Conservation (phyloP, 2,329 filamentous ascomycete genomes). For the Fusarium udum region DNA sequence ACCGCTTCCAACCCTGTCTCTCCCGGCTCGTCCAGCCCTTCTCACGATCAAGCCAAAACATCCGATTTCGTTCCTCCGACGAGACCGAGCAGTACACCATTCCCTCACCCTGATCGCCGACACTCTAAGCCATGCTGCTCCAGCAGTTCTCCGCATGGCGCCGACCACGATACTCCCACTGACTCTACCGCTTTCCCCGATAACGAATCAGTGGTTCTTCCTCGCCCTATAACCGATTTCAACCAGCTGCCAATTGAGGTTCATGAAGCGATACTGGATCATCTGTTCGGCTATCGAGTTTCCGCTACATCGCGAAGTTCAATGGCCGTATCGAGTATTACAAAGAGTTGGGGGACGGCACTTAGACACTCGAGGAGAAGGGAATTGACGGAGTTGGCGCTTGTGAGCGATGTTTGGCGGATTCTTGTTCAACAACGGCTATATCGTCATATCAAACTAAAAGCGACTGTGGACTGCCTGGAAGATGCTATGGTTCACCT, state of each 20-base stretch:
- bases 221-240: slow-evolving; percentile 49
- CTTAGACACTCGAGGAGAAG: slow-evolving; percentile 73
- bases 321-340: slow-evolving; percentile 61
- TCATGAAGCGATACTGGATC: slow-evolving; percentile 76
- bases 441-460: slow-evolving; percentile 79
- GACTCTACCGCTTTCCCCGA: slow-evolving; percentile 28
- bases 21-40: slow-evolving; percentile 62
- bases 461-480: slow-evolving; percentile 72
- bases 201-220: slow-evolving; percentile 27
- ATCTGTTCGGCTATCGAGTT: slow-evolving; percentile 74
- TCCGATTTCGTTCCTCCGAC: slow-evolving; percentile 48
- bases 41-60: slow-evolving; percentile 58
- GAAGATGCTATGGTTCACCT: slow-evolving; percentile 71
- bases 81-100: slow-evolving; percentile 69
- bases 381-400: slow-evolving; percentile 71
- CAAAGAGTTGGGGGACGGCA: slow-evolving; percentile 70
- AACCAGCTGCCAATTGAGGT: slow-evolving; percentile 73
- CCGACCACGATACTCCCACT: slow-evolving; percentile 24
- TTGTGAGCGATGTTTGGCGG: slow-evolving; percentile 72
- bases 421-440: slow-evolving; percentile 75
- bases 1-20: slow-evolving; percentile 64
- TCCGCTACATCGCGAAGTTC: slow-evolving; percentile 68
- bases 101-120: slow-evolving; percentile 63
- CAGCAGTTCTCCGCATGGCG: slow-evolving; percentile 36
- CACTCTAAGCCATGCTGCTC: slow-evolving; percentile 44